Conservation (phyloP, 306 rosid species). For the Oemleria cerasiformis region DNA sequence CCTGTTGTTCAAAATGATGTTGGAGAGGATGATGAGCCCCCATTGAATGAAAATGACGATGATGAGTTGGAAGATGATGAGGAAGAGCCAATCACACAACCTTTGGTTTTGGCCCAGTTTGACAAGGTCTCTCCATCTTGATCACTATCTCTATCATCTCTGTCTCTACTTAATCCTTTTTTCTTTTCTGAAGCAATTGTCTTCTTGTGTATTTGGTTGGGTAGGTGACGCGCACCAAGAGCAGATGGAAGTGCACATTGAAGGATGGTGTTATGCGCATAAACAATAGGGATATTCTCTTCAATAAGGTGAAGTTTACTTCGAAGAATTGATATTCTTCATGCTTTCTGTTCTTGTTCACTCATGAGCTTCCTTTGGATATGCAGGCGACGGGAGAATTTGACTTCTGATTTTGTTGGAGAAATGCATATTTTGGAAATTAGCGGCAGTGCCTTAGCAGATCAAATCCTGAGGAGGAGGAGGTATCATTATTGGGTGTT, state of each 20-base stretch:
- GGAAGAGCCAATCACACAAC: constrained; percentile 78
- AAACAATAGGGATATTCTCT: constrained; percentile 90
- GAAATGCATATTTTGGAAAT: constrained; percentile 21
- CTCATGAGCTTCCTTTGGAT: constrained; percentile 16
- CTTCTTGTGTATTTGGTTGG: constrained; percentile 21
- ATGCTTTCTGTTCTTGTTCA: constrained; percentile 6
- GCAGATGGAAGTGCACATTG: constrained; percentile 95
- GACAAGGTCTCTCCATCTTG: constrained; percentile 59
- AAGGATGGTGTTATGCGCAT: constrained; percentile 99
- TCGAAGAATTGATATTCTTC: constrained; percentile 15
- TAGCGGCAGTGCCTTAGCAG: constrained; percentile 27
- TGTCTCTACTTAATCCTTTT: not conserved
- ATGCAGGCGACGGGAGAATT: constrained; percentile 96
- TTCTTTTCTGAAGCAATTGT: not conserved
- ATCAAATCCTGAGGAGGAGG: constrained; percentile 32
- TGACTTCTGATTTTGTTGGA: constrained; percentile 71
- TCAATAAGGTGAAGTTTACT: constrained; percentile 66
- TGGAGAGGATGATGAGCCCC: constrained; percentile 74
- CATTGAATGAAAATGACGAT: constrained; percentile 91
- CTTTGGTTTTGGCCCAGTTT: constrained; percentile 96
- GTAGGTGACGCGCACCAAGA: constrained; percentile 97
- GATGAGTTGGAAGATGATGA: constrained; percentile 94
- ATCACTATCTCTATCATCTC: not conserved
- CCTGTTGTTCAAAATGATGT: constrained; percentile 43
- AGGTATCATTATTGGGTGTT: constrained; percentile 31